These are phyloP conservation scores for Auriscalpium microsporum DNA, from an alignment of 768 basidiomycete species.

Conservation along the genomic window DNA sequence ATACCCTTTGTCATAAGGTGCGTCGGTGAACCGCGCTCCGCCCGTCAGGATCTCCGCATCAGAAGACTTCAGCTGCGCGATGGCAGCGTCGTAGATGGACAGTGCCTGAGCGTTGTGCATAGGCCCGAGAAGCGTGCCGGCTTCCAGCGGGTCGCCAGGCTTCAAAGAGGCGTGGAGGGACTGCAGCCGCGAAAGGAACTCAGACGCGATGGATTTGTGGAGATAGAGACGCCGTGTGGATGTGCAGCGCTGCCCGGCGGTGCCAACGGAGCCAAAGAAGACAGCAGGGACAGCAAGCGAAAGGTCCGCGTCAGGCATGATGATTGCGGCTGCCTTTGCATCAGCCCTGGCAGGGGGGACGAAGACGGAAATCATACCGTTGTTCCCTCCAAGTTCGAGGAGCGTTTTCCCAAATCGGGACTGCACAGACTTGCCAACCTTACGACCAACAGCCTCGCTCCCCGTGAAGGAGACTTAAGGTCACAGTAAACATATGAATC, in stretches of 20 bases:
- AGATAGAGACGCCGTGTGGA: constrained; percentile 87
- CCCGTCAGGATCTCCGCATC: constrained; percentile 77
- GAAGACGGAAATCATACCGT: constrained; percentile 43
- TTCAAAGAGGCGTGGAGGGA: constrained; percentile 62
- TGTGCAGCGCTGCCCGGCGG: constrained; percentile 72
- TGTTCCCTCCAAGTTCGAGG: constrained; percentile 92
- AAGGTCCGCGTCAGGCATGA: constrained; percentile 92
- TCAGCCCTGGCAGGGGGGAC: background rate
- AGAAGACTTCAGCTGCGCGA: constrained; percentile 50
- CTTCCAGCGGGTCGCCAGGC: constrained; percentile 80
- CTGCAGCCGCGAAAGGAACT: constrained; percentile 69
- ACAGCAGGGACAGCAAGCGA: constrained; percentile 83
- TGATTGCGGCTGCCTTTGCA: constrained; percentile 59
- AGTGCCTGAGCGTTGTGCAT: constrained; percentile 68
- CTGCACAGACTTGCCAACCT: constrained; percentile 83
- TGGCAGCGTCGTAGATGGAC: constrained; percentile 51
- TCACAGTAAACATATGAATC: background rate
- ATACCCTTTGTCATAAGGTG: constrained; percentile 58
- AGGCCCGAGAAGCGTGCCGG: constrained; percentile 74
- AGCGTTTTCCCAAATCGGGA: constrained; percentile 85
- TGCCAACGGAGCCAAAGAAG: constrained; percentile 91
- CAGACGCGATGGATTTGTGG: constrained; percentile 67
- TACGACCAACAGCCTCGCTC: constrained; percentile 77
- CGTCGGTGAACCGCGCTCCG: constrained; percentile 42
- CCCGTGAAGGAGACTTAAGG: constrained; percentile 87